These are phyloP conservation scores for Solanum hybrid DNA, from an alignment of 305 asterid species.

Conservation along the genomic window DNA sequence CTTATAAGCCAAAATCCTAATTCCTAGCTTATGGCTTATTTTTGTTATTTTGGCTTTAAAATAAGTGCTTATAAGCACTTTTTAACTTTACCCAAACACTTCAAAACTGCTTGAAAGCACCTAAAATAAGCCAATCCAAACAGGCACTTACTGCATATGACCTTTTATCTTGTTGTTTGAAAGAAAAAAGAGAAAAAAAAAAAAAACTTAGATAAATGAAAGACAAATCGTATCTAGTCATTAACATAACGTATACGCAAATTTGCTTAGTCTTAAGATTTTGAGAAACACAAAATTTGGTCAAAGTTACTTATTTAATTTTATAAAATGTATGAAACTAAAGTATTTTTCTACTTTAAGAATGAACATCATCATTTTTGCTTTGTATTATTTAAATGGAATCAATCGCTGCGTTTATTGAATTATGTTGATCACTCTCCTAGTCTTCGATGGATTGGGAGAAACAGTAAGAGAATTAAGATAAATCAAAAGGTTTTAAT, in stretches of 20 bases:
- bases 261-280: neutral
- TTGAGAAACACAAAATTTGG: neutral
- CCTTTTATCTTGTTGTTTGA: neutral
- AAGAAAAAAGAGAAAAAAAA: neutral
- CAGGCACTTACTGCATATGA: neutral
- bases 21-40: too few relatives aligned
- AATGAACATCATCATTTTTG: neutral
- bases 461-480: neutral
- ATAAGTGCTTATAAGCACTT: too few relatives aligned
- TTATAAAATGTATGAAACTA: neutral
- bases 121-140: too few relatives aligned
- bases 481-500: neutral
- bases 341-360: neutral
- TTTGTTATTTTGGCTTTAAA: too few relatives aligned
- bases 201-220: neutral
- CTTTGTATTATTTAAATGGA: neutral
- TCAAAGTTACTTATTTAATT: neutral
- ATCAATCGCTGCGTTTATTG: neutral
- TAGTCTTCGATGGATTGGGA: neutral
- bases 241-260: neutral
- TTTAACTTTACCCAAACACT: too few relatives aligned
- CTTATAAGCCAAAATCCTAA: too few relatives aligned
- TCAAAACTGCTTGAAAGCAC: too few relatives aligned
- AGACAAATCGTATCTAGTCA: neutral
- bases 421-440: neutral